Base-by-base conservation (phyloP, 148 eudicot species). In the Chenopodium berlandieri region DNA sequence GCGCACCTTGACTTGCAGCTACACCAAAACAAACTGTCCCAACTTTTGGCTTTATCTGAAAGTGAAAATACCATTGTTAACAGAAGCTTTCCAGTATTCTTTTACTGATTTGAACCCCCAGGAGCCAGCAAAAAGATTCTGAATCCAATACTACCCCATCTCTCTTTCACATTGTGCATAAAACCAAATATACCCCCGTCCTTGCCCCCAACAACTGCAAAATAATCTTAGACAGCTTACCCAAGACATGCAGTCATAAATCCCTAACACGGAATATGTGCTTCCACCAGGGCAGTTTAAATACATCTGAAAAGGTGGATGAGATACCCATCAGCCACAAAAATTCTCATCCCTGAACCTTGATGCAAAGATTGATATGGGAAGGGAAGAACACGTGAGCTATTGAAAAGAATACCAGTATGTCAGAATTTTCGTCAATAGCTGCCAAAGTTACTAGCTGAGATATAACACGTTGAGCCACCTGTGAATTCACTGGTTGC, bases 221-320 rank as follows among this genome's bases (percentile, higher is more conserved):
- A 56, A 75, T 46, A 47, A 83, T 19, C 44, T 25, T 48, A 13
- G 56, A 65, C 48, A 65, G 76, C 97, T 88, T 92, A 95, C 98
- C 98, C 98, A 95, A 71, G 98, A 93, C 98, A 95, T 93, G 92
- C 97, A 93, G 82, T 95, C 98, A 80, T 93, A 95, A 62, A 95
- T 91, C 77, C 97, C 97, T 81, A 95, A 71, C 78, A 95, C 91
- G 25, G 98, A 95, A 84, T 92, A 95, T 30, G 91, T 88, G 85
- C 96, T 93, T 89, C 97, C 98, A 82, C 98, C 98, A 71, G 93
- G 92, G 85, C 94, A 91, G 85, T 95, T 95, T 70, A 95, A 78
- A 85, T 93, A 95, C 50, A 95, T 80, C 98, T 93, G 87, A 70
- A 48, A 73, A 58, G 40, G 19, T 52, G 4, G 37, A 73, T 44